phyloP scores from a whole-genome alignment of 805 yeast genomes.

The Metschnikowia anglica region DNA sequence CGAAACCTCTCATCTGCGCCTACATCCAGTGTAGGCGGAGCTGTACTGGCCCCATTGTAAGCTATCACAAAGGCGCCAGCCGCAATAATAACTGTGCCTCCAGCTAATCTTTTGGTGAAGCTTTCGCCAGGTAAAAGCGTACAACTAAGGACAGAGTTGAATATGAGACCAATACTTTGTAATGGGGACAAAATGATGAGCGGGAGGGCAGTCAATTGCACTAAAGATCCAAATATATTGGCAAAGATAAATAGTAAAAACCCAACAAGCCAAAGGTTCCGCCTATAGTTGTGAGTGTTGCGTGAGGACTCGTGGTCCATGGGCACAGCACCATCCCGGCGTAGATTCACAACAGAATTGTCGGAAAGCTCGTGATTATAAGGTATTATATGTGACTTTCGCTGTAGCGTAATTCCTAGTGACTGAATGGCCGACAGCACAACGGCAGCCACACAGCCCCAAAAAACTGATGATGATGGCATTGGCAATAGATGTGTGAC shows the following conservation, averaged over 20 bases:
- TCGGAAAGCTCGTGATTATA: conserved; percentile 16
- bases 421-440: conserved; percentile 78
- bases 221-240: conserved; percentile 75
- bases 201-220: conserved; percentile 83
- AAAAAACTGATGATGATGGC: conserved; percentile 15
- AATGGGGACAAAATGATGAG: conserved; percentile 75
- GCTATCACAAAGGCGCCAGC: conserved; percentile 79
- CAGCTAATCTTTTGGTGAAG: conserved; percentile 54
- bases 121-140: conserved; percentile 63
- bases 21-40: conserved; percentile 25
- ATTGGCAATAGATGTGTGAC: conserved; percentile 2
- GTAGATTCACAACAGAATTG: conserved; percentile 11
- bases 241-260: conserved; percentile 67
- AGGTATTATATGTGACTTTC: conserved; percentile 64
- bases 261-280: conserved; percentile 75
- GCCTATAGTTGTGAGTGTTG: conserved; percentile 36
- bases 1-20: conserved; percentile 35
- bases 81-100: conserved; percentile 68
- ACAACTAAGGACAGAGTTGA: conserved; percentile 72
- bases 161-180: conserved; percentile 85
- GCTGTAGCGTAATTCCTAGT: conserved; percentile 75
- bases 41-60: conserved; percentile 52
- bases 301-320: conserved; percentile 13
- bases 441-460: conserved; percentile 69
- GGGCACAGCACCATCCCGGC: conserved; percentile 10